Evolutionary conservation across 2,329 filamentous ascomycete genomes (phyloP).

Genomic region (Fusarium keratoplasticum): DNA sequence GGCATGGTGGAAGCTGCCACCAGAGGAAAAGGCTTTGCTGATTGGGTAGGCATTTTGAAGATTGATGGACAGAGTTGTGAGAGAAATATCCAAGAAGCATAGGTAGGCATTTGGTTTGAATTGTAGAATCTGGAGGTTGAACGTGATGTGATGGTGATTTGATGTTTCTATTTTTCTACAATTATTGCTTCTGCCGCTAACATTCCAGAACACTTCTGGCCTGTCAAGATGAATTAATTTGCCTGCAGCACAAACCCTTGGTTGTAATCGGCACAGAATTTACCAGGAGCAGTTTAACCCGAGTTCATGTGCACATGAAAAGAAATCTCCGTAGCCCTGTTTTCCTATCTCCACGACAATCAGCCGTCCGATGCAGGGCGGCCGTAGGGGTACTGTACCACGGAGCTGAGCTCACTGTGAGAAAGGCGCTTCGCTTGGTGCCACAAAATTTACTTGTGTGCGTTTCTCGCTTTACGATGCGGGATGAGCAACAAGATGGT

Average conservation of each 20-base stretch:
- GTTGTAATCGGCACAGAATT: constrained; percentile 20
- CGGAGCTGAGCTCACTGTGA: neutral
- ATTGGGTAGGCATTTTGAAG: neutral
- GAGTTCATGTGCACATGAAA: constrained; percentile 13
- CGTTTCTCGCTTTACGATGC: neutral
- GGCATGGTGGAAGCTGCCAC: constrained; percentile 1
- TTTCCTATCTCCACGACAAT: neutral
- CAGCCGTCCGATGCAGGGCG: neutral
- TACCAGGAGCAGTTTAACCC: constrained; percentile 11
- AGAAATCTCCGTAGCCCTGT: constrained; percentile 35
- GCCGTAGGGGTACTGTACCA: neutral
- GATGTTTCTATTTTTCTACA: neutral
- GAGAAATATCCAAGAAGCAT: neutral
- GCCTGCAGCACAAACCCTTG: neutral
- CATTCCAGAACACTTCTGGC: neutral
- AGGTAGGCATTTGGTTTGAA: neutral
- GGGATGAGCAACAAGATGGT: neutral
- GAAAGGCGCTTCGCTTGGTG: too few species aligned
- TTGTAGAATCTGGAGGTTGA: neutral
- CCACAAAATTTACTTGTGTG: neutral
- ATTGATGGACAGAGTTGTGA: neutral
- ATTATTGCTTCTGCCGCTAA: neutral
- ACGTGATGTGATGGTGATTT: neutral
- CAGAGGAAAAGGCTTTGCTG: neutral
- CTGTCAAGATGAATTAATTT: neutral